Conservation (phyloP, 2,329 filamentous ascomycete genomes). For the Clarireedia monteithiana region DNA sequence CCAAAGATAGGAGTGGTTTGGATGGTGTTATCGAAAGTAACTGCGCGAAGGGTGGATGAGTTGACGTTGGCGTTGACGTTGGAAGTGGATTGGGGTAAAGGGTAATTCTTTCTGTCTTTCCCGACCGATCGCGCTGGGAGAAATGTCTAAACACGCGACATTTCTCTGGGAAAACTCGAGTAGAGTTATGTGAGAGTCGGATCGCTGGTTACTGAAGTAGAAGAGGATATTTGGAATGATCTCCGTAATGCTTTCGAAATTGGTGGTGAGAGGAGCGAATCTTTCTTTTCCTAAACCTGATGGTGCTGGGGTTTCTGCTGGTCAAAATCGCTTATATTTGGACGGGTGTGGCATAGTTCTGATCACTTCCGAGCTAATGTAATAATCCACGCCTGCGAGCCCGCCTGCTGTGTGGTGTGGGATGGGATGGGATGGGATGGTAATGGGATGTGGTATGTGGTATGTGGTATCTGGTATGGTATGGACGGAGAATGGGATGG, state of each 20-base stretch:
- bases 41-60: constrained; percentile 2
- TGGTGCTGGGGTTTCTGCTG: constrained; percentile 1
- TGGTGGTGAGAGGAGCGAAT: neutral
- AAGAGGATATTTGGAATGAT: neutral
- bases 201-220: neutral
- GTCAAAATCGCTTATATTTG: constrained; percentile 3
- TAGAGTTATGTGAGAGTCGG: neutral
- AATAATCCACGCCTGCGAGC: too few species aligned
- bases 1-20: neutral
- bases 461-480: too few species aligned
- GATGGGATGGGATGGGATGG: too few species aligned
- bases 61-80: constrained; percentile 8
- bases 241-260: neutral
- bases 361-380: neutral
- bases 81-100: constrained; percentile 4
- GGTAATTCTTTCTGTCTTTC: constrained; percentile 10
- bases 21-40: neutral
- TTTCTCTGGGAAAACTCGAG: neutral
- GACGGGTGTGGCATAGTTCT: neutral
- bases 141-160: constrained; percentile 10
- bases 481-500: too few species aligned
- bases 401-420: too few species aligned
- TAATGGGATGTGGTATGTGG: too few species aligned
- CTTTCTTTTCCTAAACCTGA: neutral
- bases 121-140: constrained; percentile 6